Evolutionary conservation across 1,139 yeast species (phyloP).

Genomic region (Yamadazyma triangularis): DNA sequence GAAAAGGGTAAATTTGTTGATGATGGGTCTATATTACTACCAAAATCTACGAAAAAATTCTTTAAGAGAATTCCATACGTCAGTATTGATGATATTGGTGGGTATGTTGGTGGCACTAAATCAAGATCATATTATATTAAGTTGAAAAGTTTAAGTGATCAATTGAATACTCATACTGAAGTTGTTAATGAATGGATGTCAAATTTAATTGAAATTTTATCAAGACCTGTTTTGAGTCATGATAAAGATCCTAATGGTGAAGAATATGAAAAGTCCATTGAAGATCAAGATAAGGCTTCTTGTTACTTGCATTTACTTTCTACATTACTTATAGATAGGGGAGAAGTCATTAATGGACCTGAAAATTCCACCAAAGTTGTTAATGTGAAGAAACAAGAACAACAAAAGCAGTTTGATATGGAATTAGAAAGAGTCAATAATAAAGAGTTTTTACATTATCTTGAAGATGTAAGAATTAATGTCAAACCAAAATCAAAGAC

Average conservation of each 20-base stretch:
- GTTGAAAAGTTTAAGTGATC: slow-evolving; percentile 20
- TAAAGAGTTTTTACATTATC: slow-evolving; percentile 19
- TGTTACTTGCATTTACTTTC: slow-evolving; percentile 61
- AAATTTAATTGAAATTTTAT: slow-evolving; percentile 41
- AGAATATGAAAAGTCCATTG: slow-evolving; percentile 71
- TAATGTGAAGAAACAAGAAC: slow-evolving; percentile 21
- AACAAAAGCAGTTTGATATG: slow-evolving; percentile 18
- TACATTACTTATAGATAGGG: slow-evolving; percentile 53
- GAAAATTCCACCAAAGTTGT: slow-evolving; percentile 18
- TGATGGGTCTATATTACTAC: slow-evolving; percentile 26
- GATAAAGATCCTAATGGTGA: slow-evolving; percentile 62
- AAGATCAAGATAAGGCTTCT: slow-evolving; percentile 68
- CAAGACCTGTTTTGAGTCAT: slow-evolving; percentile 40
- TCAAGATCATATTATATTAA: slow-evolving; percentile 16
- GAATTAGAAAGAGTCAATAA: slow-evolving; percentile 27
- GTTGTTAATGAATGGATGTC: slow-evolving; percentile 53
- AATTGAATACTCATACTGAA: slow-evolving; percentile 54
- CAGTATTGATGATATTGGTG: slow-evolving; percentile 12
- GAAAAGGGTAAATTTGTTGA: slow-evolving; percentile 17
- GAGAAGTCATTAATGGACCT: slow-evolving; percentile 24
- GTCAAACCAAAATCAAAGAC: slow-evolving; percentile 25
- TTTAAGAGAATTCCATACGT: slow-evolving; percentile 29
- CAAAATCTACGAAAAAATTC: slow-evolving; percentile 33
- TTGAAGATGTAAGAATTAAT: slow-evolving; percentile 27
- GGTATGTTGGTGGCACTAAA: slow-evolving; percentile 18